Conservation (phyloP, 805 yeast genomes). For the Brettanomyces sp. region DNA sequence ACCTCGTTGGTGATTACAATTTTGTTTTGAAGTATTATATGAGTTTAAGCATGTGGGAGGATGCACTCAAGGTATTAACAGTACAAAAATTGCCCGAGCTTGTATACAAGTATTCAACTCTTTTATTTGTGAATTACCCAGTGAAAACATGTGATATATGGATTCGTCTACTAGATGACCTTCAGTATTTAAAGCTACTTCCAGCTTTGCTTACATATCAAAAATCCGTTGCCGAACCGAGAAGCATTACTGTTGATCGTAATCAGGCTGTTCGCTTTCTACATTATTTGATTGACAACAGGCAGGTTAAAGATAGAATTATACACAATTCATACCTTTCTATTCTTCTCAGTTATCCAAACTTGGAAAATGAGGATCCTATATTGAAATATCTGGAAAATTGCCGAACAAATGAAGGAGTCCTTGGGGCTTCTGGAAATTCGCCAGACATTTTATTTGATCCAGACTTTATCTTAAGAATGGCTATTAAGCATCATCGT, state of each 20-base stretch:
- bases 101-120: constrained; percentile 62
- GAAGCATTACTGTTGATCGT: constrained; percentile 30
- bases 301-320: constrained; percentile 32
- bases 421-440: constrained; percentile 7
- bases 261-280: constrained; percentile 65
- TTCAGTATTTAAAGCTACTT: constrained; percentile 57
- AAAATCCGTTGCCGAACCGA: constrained; percentile 28
- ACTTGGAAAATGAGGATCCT: constrained; percentile 33
- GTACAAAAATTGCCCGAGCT: constrained; percentile 36
- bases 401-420: constrained; percentile 10
- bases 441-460: constrained; percentile 41
- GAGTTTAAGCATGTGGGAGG: constrained; percentile 60
- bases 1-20: constrained; percentile 54
- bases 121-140: constrained; percentile 60
- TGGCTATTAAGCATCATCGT: constrained; percentile 54
- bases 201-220: constrained; percentile 72
- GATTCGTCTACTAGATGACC: constrained; percentile 43
- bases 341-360: constrained; percentile 45
- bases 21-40: constrained; percentile 66
- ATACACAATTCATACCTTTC: constrained; percentile 67
- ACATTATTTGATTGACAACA: constrained; percentile 39
- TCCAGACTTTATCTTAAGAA: constrained; percentile 62
- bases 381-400: constrained; percentile 41
- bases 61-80: constrained; percentile 53
- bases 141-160: constrained; percentile 66